Evolutionary conservation across 176 grass and related monocot species (phyloP).

Genomic region (Carex cristatella): DNA sequence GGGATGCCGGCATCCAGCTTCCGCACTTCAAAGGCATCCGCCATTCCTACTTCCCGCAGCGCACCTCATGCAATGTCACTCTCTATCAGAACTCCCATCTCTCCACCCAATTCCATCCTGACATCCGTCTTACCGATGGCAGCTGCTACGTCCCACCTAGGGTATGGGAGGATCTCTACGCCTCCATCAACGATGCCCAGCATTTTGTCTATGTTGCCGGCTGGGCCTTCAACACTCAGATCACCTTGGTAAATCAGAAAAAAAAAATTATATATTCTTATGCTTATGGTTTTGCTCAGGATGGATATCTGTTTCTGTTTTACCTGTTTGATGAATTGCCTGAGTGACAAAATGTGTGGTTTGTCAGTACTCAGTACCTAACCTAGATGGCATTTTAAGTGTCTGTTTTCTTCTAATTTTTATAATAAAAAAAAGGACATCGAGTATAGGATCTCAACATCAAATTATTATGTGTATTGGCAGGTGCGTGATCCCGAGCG

Average conservation of each 20-base stretch:
- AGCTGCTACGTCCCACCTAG: constrained; percentile 31
- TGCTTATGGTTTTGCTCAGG: background rate
- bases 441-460: background rate
- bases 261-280: background rate
- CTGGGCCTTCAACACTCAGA: constrained; percentile 54
- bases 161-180: constrained; percentile 70
- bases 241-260: background rate
- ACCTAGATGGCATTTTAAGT: background rate
- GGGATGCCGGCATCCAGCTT: constrained; percentile 43
- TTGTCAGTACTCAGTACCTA: background rate
- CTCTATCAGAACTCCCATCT: constrained; percentile 80
- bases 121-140: constrained; percentile 26
- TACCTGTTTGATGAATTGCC: background rate
- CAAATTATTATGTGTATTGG: background rate
- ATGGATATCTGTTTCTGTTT: background rate
- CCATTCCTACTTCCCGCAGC: constrained; percentile 54
- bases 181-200: constrained; percentile 47
- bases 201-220: constrained; percentile 71
- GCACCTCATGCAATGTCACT: constrained; percentile 42
- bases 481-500: constrained; percentile 52
- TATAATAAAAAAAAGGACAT: background rate
- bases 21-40: constrained; percentile 32
- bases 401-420: background rate
- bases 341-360: background rate
- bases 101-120: constrained; percentile 39